Base-by-base conservation (phyloP, 2,329 filamentous ascomycete species). In the Aspergillus piperis region DNA sequence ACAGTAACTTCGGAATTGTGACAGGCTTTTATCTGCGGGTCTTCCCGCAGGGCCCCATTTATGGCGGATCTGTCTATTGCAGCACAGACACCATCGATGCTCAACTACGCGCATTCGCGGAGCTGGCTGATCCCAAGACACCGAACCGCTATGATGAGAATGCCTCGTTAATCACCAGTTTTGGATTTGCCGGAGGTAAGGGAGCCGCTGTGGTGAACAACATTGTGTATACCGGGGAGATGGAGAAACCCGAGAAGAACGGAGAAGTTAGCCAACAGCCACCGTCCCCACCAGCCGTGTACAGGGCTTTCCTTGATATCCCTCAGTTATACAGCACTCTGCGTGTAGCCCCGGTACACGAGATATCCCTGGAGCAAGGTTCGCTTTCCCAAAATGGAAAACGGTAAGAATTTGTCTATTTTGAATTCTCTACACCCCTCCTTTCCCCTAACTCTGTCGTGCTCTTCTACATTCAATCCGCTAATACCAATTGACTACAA, bases 1-100 rank as follows among this genome's bases (percentile, higher is more conserved):
- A 30, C 27, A 30, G 27, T 30, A 71, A 73, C 38, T 75, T 70
- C 60, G 70, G 78, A 30, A 57, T 79, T 3, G 71, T 77, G 2
- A 76, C 76, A 4, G 54, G 59, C 0, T 36, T 70, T 5, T 42
- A 65, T 23, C 23, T 70, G 23, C 30, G n/a, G 8, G n/a, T 50
- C 4, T 51, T 66, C 11, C 39, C 56, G 6, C 59, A 63, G 11
- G 61, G 59, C 8, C 49, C 68, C 1, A 68, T 82, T 52, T 80
- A 77, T 73, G 78, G 75, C 19, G 77, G 78, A 3, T 54, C 67
- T 4, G 66, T 69, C 8, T 62, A 64, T 8, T 78, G 74, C 63
- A 30, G 8, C 65, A 76, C 15, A 44, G 52, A 54, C 23, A 54
- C 23, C n/a, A 19, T 54, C 8, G 52, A 54, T 15, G 17, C 19